Percentiles rank a stretch among this genome's conserved stretches.
Conservation (phyloP, 129 eudicot genomes). For the Lonicera japonica region DNA sequence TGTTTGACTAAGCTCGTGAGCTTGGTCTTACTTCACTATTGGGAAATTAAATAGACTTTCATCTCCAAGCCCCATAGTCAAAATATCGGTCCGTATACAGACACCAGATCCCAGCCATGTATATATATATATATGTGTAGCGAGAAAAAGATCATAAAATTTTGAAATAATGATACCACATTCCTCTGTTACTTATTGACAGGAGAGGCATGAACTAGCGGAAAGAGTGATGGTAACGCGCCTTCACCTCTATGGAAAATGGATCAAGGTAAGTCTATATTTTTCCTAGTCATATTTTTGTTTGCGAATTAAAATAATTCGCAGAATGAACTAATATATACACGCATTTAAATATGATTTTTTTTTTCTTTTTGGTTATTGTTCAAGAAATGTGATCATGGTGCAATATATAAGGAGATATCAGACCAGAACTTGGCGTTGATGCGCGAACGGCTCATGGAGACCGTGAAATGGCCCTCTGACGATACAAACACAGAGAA, state of each 20-base stretch:
- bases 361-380: slow-evolving; percentile 3
- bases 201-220: slow-evolving; percentile 91
- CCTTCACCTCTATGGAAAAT: slow-evolving; percentile 83
- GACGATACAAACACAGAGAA: slow-evolving; percentile 66
- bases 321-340: too few species aligned
- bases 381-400: slow-evolving; percentile 74
- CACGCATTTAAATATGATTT: not conserved
- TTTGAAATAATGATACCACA: too few species aligned
- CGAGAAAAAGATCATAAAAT: too few species aligned
- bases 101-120: too few species aligned
- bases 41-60: too few species aligned
- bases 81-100: too few species aligned
- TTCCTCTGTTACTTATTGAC: slow-evolving; percentile 1
- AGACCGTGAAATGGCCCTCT: slow-evolving; percentile 86
- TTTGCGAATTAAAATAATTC: not conserved
- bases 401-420: slow-evolving; percentile 64
- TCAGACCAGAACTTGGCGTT: slow-evolving; percentile 84
- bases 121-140: too few species aligned
- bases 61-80: not conserved
- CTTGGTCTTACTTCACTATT: too few species aligned
- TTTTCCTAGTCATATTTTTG: not conserved
- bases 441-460: slow-evolving; percentile 92
- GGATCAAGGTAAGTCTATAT: slow-evolving; percentile 58
- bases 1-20: too few species aligned
- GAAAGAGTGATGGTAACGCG: slow-evolving; percentile 97